Base-by-base conservation (phyloP, 306 rosid genomes). In the Malus fusca region DNA sequence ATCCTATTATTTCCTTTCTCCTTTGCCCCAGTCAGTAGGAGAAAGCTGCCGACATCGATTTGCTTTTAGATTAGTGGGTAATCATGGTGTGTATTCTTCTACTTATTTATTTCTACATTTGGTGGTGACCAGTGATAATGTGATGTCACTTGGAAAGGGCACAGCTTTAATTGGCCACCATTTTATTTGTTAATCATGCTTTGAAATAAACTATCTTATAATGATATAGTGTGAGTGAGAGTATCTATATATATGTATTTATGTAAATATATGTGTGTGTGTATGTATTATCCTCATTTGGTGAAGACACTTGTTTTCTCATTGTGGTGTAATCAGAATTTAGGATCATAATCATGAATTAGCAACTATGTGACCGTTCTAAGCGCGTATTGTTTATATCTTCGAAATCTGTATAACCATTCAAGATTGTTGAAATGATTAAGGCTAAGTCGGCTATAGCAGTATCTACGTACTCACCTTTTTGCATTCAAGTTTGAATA, bases 1-100 rank as follows among this genome's bases (percentile, higher is more conserved):
- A 19, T 46, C 75, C 43, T 11, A 22, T 7, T n/a, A 33, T 44
- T 40, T 30, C 37, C 43, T 64, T 52, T 64, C 35, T 4, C 69
- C 79, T 21, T 43, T n/a, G 46, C 15, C 68, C 73, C 59, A 10
- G 80, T 52, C 25, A 5, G 28, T 4, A 8, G 25, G 46, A 78
- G 71, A 69, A 75, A 79, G 83, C 70, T 59, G 81, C 79, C 70
- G 86, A 83, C 84, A 62, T 10, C 21, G 63, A 30, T 30, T 31
- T 64, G n/a, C 68, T 73, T 67, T 44, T 19, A 31, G 63, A 79
- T 56, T 28, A 55, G 69, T 10, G 58, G 74, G 58, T 43, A 5
- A 26, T 33, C 11, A 67, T 76, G 79, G 31, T 56, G 58, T 17
- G 35, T 26, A 66, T 51, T 25, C n/a, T 30, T n/a, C 70, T 75